Conservation (phyloP, 2,329 filamentous ascomycete species). For the Beauveria scarabaeidicola region DNA sequence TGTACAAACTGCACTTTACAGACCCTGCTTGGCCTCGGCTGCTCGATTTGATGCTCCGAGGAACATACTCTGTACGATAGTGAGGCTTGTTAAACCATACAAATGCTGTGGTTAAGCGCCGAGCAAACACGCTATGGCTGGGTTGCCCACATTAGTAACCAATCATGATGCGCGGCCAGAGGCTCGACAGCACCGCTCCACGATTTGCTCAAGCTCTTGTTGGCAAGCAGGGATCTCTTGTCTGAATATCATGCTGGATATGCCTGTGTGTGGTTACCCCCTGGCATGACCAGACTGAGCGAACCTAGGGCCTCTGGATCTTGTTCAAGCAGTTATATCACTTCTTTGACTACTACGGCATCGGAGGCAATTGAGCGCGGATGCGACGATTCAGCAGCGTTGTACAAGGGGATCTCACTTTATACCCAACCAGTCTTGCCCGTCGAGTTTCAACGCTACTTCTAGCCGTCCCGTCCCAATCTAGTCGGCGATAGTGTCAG, state of each 20-base stretch:
- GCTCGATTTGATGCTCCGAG: not conserved
- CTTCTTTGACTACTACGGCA: not conserved
- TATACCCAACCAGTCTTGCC: not conserved
- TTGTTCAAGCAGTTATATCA: no score
- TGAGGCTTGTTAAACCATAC: not conserved
- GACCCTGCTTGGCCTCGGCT: not conserved
- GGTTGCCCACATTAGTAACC: not conserved
- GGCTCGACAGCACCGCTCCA: not conserved
- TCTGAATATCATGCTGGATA: no score
- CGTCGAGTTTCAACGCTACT: not conserved
- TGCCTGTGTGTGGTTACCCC: no score
- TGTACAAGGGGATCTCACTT: not conserved
- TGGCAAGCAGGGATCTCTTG: not conserved
- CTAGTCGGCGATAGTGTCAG: not conserved
- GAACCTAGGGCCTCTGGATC: no score
- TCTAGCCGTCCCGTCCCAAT: conserved; percentile 5
- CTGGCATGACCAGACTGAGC: no score
- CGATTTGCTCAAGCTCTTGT: not conserved
- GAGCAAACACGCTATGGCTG: conserved; percentile 4
- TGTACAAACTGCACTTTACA: not conserved
- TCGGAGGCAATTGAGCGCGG: not conserved
- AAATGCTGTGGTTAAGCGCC: conserved; percentile 6
- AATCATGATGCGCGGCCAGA: not conserved
- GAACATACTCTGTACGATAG: not conserved
- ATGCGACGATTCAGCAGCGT: not conserved